Evolutionary conservation across 139 green algal species (phyloP).

Genomic region (Chlorella vulgaris): DNA sequence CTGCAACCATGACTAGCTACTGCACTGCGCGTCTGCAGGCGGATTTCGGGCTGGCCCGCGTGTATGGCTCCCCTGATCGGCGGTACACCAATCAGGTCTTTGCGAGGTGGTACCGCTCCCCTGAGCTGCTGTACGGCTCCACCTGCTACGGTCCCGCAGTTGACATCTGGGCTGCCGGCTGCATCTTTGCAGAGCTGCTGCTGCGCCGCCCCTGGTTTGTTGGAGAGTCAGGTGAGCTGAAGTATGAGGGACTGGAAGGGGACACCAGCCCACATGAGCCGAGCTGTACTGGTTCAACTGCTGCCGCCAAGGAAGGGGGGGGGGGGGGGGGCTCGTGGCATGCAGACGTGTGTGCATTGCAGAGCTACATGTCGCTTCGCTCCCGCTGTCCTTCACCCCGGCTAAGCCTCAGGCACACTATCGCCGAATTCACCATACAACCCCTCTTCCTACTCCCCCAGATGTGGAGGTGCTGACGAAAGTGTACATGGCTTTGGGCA

Average conservation of each 20-base stretch:
- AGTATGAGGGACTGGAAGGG: not conserved
- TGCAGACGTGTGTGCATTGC: too few relatives aligned
- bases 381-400: too few relatives aligned
- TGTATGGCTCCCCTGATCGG: slow-evolving; percentile 71
- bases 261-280: too few relatives aligned
- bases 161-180: slow-evolving; percentile 91
- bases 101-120: slow-evolving; percentile 88
- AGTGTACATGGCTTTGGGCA: slow-evolving; percentile 82
- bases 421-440: too few relatives aligned
- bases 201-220: slow-evolving; percentile 79
- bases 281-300: too few relatives aligned
- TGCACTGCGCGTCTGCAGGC: too few relatives aligned
- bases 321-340: too few relatives aligned
- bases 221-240: slow-evolving; percentile 54
- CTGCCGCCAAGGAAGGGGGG: not conserved
- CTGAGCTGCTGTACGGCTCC: slow-evolving; percentile 89
- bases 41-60: slow-evolving; percentile 88
- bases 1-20: too few relatives aligned
- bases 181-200: slow-evolving; percentile 86
- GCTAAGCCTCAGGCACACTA: too few relatives aligned
- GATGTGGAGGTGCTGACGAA: slow-evolving; percentile 85
- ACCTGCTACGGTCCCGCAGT: slow-evolving; percentile 76
- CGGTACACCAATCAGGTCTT: slow-evolving; percentile 88
- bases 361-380: too few relatives aligned
- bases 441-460: too few relatives aligned